These are phyloP conservation scores for Penicillium sp. DNA, from an alignment of 2,329 filamentous ascomycete genomes.

Conservation along the genomic window DNA sequence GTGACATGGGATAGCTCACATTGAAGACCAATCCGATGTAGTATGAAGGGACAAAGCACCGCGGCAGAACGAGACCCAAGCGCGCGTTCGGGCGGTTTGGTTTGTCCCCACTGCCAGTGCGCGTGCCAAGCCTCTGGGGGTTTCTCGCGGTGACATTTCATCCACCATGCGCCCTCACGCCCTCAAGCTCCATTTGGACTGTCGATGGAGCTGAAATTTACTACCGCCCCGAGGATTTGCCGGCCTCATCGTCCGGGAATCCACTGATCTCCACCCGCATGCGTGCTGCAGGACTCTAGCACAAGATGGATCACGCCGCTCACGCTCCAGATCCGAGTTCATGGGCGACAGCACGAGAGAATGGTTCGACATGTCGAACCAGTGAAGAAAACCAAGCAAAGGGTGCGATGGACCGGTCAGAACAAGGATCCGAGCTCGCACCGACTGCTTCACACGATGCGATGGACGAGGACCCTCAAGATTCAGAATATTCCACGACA, in stretches of 20 bases:
- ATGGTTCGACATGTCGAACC: conserved; percentile 5
- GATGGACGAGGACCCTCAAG: conserved; percentile 15
- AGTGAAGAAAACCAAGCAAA: conserved; percentile 2
- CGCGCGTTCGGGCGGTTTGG: too few species aligned
- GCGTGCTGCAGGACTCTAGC: conserved; percentile 6
- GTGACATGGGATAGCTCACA: too few species aligned
- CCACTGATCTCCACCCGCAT: conserved; percentile 3
- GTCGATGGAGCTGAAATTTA: conserved; percentile 8
- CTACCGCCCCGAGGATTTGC: conserved; percentile 5
- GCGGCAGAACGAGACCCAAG: too few species aligned
- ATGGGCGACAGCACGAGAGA: conserved; percentile 18
- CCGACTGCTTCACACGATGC: conserved; percentile 4
- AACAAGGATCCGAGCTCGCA: not conserved
- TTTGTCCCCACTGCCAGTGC: too few species aligned
- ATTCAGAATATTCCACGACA: conserved; percentile 2
- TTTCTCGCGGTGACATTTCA: conserved; percentile 2
- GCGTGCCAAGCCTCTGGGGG: conserved; percentile 18
- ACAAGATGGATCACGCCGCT: conserved; percentile 38
- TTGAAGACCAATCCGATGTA: too few species aligned
- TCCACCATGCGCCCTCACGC: not conserved
- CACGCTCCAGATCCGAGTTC: conserved; percentile 27
- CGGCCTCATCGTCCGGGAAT: conserved; percentile 2
- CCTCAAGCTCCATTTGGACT: conserved; percentile 5
- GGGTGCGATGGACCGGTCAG: conserved; percentile 8
- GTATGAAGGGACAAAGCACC: too few species aligned